Conservation (phyloP, 768 basidiomycete genomes). For the Tulasnella sp. region DNA sequence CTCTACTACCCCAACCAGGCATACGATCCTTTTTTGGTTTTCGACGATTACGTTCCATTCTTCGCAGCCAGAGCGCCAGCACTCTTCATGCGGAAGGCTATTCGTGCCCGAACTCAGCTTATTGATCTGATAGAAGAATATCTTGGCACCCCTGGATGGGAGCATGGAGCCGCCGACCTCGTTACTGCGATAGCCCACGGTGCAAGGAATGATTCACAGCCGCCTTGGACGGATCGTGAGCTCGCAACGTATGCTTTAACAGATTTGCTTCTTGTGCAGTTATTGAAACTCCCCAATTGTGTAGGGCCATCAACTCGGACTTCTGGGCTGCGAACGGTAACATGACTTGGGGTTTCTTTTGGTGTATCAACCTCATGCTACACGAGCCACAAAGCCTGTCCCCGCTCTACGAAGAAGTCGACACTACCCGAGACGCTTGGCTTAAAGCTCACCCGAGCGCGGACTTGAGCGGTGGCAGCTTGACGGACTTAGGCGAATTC, state of each 20-base stretch:
- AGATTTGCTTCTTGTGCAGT: background rate
- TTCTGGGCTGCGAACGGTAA: no score
- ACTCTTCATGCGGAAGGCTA: conserved; percentile 25
- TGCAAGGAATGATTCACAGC: conserved; percentile 1
- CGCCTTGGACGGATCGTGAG: no score
- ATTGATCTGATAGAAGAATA: conserved; percentile 5
- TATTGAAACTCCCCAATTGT: conserved; percentile 7
- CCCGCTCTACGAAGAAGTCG: conserved; percentile 21
- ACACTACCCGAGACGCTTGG: no score
- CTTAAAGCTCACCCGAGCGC: no score
- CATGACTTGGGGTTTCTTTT: conserved; percentile 33
- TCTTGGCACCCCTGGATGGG: background rate
- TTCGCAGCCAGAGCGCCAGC: conserved; percentile 29
- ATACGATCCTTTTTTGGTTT: no score
- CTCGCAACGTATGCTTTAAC: background rate
- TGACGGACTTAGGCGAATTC: no score
- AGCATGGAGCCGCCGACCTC: background rate
- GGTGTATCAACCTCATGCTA: conserved; percentile 11
- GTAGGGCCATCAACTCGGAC: conserved; percentile 19
- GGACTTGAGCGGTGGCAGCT: no score
- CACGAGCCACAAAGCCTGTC: conserved; percentile 12
- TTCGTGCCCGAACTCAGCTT: conserved; percentile 16
- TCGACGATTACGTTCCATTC: no score
- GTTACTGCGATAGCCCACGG: background rate
- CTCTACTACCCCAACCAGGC: background rate